Evolutionary conservation across 371 early-diverging fungal genomes (phyloP).

Genomic region (Mucor mucedo): DNA sequence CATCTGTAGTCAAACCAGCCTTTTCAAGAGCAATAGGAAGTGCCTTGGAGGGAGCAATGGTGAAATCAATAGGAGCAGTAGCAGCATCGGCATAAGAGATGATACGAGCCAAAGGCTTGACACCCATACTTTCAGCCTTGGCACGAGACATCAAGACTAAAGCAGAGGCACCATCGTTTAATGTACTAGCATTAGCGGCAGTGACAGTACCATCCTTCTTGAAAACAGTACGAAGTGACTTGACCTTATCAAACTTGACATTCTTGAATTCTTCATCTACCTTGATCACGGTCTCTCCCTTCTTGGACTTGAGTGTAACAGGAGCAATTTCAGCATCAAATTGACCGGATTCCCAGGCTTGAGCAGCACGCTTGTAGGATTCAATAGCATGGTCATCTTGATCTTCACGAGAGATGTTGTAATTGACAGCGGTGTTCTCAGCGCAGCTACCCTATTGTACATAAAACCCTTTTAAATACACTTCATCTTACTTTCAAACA

Average conservation of each 20-base stretch:
- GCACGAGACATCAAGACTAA: slow-evolving; percentile 86
- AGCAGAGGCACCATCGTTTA: slow-evolving; percentile 97
- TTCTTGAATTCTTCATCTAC: slow-evolving; percentile 91
- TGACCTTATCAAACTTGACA: slow-evolving; percentile 72
- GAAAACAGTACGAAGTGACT: slow-evolving; percentile 61
- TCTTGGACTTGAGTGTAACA: slow-evolving; percentile 78
- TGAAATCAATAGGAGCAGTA: slow-evolving; percentile 89
- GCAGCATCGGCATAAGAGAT: slow-evolving; percentile 83
- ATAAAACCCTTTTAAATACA: too few species aligned
- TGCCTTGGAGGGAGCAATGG: slow-evolving; percentile 92
- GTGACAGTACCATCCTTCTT: slow-evolving; percentile 86
- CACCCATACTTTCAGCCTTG: slow-evolving; percentile 74
- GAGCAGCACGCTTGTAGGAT: slow-evolving; percentile 87
- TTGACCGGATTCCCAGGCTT: slow-evolving; percentile 76
- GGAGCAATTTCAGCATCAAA: slow-evolving; percentile 89
- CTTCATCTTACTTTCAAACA: too few species aligned
- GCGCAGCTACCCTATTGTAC: slow-evolving; percentile 89
- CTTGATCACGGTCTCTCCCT: slow-evolving; percentile 70
- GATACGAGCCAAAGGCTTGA: slow-evolving; percentile 86
- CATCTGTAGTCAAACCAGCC: slow-evolving; percentile 76
- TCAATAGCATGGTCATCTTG: slow-evolving; percentile 91
- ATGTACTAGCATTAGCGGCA: slow-evolving; percentile 93
- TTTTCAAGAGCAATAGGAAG: slow-evolving; percentile 86
- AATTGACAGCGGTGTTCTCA: slow-evolving; percentile 88
- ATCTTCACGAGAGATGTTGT: slow-evolving; percentile 80